Evolutionary conservation across 768 basidiomycete species (phyloP).

Genomic region (Steccherinum ochraceum): DNA sequence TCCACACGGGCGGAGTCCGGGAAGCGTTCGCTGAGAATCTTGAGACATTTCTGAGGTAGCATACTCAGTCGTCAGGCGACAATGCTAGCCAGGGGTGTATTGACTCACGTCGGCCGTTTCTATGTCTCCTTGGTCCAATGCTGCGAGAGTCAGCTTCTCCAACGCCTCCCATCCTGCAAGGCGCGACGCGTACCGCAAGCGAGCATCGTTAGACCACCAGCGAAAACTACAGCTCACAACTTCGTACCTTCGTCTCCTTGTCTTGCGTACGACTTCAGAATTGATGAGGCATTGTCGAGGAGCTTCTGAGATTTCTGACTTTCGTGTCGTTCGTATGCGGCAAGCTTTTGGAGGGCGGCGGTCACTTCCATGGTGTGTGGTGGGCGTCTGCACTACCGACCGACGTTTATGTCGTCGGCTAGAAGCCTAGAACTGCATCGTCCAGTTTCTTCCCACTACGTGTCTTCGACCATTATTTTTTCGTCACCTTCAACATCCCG

Average conservation of each 20-base stretch:
- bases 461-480: too few species aligned
- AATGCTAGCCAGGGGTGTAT: background rate
- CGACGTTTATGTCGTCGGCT: too few species aligned
- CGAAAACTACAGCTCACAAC: background rate
- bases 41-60: constrained; percentile 59
- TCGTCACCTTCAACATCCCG: too few species aligned
- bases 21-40: constrained; percentile 58
- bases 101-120: constrained; percentile 74
- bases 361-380: constrained; percentile 23
- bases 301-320: constrained; percentile 28
- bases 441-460: too few species aligned
- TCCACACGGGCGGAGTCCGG: constrained; percentile 76
- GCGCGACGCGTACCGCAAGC: constrained; percentile 11
- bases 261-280: constrained; percentile 24
- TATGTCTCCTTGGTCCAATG: constrained; percentile 66
- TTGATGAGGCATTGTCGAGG: constrained; percentile 23
- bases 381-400: background rate
- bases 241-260: constrained; percentile 27
- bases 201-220: background rate
- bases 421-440: background rate
- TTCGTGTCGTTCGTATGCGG: constrained; percentile 25
- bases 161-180: constrained; percentile 67
- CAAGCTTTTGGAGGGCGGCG: constrained; percentile 27
- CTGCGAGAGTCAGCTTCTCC: constrained; percentile 75
- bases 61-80: too few species aligned